Base-by-base conservation (phyloP, 768 basidiomycete genomes). In the Xerocomus potaroensis region DNA sequence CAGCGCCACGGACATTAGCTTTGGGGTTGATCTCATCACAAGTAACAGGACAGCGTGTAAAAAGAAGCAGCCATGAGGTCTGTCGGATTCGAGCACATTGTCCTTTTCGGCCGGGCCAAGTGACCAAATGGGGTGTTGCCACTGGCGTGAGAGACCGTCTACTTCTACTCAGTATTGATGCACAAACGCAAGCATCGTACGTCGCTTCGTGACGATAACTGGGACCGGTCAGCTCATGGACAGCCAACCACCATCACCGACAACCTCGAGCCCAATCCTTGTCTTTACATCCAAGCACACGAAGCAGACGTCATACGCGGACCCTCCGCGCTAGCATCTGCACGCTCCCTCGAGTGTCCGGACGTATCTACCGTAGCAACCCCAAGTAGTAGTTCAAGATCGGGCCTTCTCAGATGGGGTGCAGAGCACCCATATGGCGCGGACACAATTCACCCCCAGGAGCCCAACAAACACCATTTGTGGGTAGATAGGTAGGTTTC, bases 401-500 rank as follows among this genome's bases (percentile, higher is more conserved):
- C 61, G 31, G 71, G 61, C 29, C 61, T 75, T 38, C 64, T 76
- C 41, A 48, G 45, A 47, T 69, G 64, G 69, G 59, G 58, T 51
- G 42, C 26, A 40, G 49, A 58, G 15, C n/a, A 19, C 45, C 16
- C 53, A 19, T 31, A 40, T 41, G 47, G 49, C 32, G 41, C 18
- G 22, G 55, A 49, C 15, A 26, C 23, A 11, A 40, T 16, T 6
- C 43, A 19, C 33, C 26, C 44, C 27, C 39, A 47, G 32, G 31
- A 27, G 40, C 12, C 22, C 40, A 34, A 40, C 9, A 41, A 32
- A 12, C 43, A 36, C 23, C 22, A 60, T 18, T 57, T 87, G 3
- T 92, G 85, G 87, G 78, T 88, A 45, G 90, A 94, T 72, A 83
- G 90, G 90, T 92, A 81, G 62, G 85, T 77, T 52, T 63, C 55